Conservation (phyloP, 2,329 filamentous ascomycete genomes). For the Boeremia exigua region DNA sequence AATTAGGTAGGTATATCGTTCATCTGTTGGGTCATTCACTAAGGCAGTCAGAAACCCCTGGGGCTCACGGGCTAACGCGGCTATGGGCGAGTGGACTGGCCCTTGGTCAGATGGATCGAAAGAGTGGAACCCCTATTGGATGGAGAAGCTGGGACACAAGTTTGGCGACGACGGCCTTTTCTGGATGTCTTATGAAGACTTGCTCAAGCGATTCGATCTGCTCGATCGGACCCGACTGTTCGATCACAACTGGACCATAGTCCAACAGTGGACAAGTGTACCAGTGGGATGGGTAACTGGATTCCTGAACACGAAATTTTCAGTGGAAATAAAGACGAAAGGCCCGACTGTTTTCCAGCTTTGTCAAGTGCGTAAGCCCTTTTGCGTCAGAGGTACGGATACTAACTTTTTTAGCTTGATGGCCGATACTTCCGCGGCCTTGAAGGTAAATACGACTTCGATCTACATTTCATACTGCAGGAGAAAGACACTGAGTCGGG, state of each 20-base stretch:
- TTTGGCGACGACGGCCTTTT: constrained; percentile 77
- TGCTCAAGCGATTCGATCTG: constrained; percentile 62
- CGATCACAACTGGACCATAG: constrained; percentile 63
- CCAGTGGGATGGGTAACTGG: constrained; percentile 65
- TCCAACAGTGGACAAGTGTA: constrained; percentile 65
- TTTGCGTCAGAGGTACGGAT: constrained; percentile 19
- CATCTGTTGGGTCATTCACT: background rate
- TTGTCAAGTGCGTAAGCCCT: constrained; percentile 57
- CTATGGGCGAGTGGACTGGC: constrained; percentile 72
- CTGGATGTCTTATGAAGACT: constrained; percentile 66
- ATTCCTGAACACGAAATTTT: constrained; percentile 66
- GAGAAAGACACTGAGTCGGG: constrained; percentile 55
- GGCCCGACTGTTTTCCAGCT: constrained; percentile 64
- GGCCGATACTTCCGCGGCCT: constrained; percentile 65
- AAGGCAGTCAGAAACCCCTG: constrained; percentile 69
- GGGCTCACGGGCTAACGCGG: constrained; percentile 63
- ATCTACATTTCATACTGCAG: constrained; percentile 64
- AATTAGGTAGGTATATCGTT: constrained; percentile 54
- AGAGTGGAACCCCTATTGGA: constrained; percentile 82
- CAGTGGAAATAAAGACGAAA: constrained; percentile 58
- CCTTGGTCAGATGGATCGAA: constrained; percentile 82
- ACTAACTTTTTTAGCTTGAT: constrained; percentile 58
- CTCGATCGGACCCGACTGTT: constrained; percentile 67
- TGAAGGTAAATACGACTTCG: constrained; percentile 62
- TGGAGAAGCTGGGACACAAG: constrained; percentile 71